Base-by-base conservation (phyloP, 2,329 filamentous ascomycete genomes). In the Celoporthe dispersa region DNA sequence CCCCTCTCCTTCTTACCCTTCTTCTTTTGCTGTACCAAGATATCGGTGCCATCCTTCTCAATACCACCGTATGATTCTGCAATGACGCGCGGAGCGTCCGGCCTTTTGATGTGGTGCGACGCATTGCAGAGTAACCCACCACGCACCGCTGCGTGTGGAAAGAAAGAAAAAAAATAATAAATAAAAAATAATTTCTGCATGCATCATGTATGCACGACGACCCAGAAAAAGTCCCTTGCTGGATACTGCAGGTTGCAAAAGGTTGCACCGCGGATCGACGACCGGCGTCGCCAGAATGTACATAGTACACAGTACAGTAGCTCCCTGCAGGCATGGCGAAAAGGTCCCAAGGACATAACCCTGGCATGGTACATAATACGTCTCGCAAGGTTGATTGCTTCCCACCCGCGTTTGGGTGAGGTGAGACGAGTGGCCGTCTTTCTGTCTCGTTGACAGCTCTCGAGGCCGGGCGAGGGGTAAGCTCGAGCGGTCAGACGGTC, bases 371-470 rank as follows among this genome's bases (percentile, higher is more conserved):
- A 8, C 31, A 37, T 25, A 25, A 8, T n/a, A 25, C 33, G 19
- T 22, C 22, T n/a, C 33, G 57, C 57, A 60, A 60, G 33, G 57
- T 22, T 60, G 57, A 37, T 60, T 19, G 33, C 35, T 44, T 28
- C 11, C 31, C 7, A 9, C 60, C n/a, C 12, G 19, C 44, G 22
- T 22, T 48, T 5, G 16, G 44, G 19, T 48, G 44, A n/a, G 39
- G 64, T 60, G 53, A 66, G 53, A 60, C 53, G 14, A 41, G 64
- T 53, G 53, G 53, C 35, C 37, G 64, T 53, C 64, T 57, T 41
- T 35, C 59, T 44, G 57, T 60, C 37, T 31, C 14, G 7, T 31
- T 31, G 12, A 31, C 25, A 31, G 25, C 25, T 16, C 14, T 31
- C 12, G 28, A 33, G 53, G 12, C 44, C 6, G 64, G 55, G 48